Base-by-base conservation (phyloP, 2,329 filamentous ascomycete genomes). In the Trichoderma asperellum region DNA sequence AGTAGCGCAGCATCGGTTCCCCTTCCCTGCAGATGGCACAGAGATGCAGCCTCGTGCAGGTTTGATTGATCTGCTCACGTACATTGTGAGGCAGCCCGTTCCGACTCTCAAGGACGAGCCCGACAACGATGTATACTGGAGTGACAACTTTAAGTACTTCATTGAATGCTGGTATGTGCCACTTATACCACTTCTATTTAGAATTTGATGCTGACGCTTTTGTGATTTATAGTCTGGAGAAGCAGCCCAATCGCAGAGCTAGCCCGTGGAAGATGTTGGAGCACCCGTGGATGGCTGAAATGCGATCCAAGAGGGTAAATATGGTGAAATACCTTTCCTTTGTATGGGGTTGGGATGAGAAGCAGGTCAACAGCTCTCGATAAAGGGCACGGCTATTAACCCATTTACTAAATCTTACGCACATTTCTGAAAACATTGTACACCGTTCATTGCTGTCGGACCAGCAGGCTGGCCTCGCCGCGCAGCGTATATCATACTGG, bases 221-320 rank as follows among this genome's bases (percentile, higher is more conserved):
- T 18, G 18, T 5, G 35, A 29, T 49, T 64, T 37, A 56, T 72
- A 98, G 96, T 83, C 87, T 99, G 69, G 96, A 99, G 81, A 99
- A 99, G 82, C 93, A 97, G 75, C 90, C 93, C 24, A 87, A 86
- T 69, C 89, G 94, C 76, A 87, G 96, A 78, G 96, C 95, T 35
- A 97, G 92, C 70, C 96, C 96, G 14, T 99, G 96, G 96, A 92
- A 95, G 76, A 99, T 99, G 94, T 88, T 97, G 72, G 96, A 99
- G 78, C 96, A 99, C 82, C 96, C 96, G 2, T 99, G 96, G 96
- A 97, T 99, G 91, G 84, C 93, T 53, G 96, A 99, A 77, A 98
- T 98, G 93, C 91, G 91, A 76, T 86, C 89, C 67, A 98, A 97
- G 85, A 93, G 96, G 74, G 96, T 99, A 79, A 98, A 98, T 81